These are phyloP conservation scores for Ceratocystis smalleyi DNA, from an alignment of 2,329 filamentous ascomycete species.

Conservation along the genomic window DNA sequence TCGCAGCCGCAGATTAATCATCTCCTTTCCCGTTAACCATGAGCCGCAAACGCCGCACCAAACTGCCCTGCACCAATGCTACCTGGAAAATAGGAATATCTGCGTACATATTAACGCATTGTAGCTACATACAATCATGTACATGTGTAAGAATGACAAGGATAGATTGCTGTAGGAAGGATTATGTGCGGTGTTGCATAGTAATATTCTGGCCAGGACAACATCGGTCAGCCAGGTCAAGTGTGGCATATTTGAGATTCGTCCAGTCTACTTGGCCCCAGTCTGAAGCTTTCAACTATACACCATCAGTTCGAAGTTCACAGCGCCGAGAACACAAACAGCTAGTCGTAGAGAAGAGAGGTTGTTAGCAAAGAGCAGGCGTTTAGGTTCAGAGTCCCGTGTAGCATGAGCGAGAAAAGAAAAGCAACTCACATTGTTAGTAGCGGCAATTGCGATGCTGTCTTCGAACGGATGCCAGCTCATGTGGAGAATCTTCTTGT, in stretches of 20 bases:
- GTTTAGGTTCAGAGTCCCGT: not conserved
- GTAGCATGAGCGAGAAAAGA: not conserved
- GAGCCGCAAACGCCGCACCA: not conserved
- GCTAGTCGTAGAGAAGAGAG: conserved; percentile 30
- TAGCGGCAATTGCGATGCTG: conserved; percentile 97
- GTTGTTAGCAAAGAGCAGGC: not conserved
- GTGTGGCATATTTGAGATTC: not conserved
- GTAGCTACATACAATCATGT: not conserved
- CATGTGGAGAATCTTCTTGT: conserved; percentile 99
- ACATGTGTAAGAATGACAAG: not conserved
- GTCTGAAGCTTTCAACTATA: not conserved
- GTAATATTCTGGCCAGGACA: not conserved
- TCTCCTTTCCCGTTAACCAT: not conserved
- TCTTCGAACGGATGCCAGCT: conserved; percentile 99
- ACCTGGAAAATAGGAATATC: not conserved
- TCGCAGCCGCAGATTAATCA: too few relatives aligned
- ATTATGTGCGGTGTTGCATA: conserved; percentile 16
- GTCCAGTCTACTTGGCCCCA: conserved; percentile 1
- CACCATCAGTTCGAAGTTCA: conserved; percentile 25
- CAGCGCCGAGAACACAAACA: conserved; percentile 67
- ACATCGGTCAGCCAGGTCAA: not conserved
- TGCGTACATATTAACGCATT: not conserved
- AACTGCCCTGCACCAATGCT: not conserved
- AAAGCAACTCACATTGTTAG: conserved; percentile 74
- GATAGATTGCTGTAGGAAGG: conserved; percentile 5